phyloP scores from a whole-genome alignment of 306 rosid genomes.

The Spatholobus suberectus region DNA sequence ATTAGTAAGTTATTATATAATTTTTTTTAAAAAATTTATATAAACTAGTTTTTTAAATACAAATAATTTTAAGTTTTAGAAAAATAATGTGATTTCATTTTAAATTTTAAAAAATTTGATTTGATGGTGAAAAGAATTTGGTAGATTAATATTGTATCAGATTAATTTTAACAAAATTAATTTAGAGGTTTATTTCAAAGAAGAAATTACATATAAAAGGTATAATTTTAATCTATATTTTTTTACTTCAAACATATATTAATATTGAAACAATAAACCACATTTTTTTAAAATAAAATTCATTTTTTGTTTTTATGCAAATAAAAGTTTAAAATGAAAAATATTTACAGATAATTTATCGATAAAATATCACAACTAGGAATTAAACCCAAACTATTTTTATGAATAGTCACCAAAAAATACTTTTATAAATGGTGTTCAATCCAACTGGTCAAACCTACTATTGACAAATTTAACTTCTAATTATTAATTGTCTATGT shows the following conservation, averaged over 20 bases:
- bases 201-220: not conserved
- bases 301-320: too few relatives aligned
- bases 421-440: not conserved
- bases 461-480: not conserved
- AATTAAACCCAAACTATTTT: not conserved
- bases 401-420: not conserved
- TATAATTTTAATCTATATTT: too few relatives aligned
- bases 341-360: not conserved
- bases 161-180: not conserved
- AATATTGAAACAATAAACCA: too few relatives aligned
- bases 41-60: too few relatives aligned
- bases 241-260: too few relatives aligned
- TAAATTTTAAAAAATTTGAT: too few relatives aligned
- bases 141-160: not conserved
- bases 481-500: not conserved
- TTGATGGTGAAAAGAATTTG: not conserved
- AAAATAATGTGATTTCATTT: not conserved
- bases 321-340: not conserved
- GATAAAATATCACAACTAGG: not conserved
- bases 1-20: not conserved
- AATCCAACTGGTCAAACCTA: not conserved
- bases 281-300: too few relatives aligned
- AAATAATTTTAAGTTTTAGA: too few relatives aligned
- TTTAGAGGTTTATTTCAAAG: not conserved
- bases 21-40: too few relatives aligned